Percentiles rank a stretch among this genome's conserved stretches.
Evolutionary conservation across 768 basidiomycete genomes (phyloP).

Genomic region (Russula griseocarnosa): DNA sequence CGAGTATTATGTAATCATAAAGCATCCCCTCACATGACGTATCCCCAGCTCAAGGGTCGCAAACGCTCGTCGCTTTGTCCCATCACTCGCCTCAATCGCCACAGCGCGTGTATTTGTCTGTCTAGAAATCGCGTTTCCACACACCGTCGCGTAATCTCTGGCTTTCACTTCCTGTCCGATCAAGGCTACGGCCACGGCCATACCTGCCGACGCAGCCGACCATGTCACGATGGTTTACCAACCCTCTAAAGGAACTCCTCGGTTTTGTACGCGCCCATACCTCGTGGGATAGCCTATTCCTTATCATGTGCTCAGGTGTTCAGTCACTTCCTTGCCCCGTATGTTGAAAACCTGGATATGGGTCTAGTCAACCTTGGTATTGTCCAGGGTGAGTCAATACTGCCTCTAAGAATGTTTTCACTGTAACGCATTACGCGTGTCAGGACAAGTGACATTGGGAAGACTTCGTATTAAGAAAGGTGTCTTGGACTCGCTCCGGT

Average conservation of each 20-base stretch:
- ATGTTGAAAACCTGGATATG: constrained; percentile 94
- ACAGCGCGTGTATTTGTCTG: constrained; percentile 4
- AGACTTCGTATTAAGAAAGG: constrained; percentile 88
- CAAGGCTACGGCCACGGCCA: constrained; percentile 2
- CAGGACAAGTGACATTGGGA: constrained; percentile 73
- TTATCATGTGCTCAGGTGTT: constrained; percentile 51
- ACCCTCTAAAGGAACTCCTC: constrained; percentile 80
- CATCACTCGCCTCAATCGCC: neutral
- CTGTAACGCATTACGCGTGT: constrained; percentile 22
- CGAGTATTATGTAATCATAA: neutral
- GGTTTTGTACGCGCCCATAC: constrained; percentile 55
- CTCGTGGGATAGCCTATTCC: neutral
- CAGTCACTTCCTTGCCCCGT: constrained; percentile 88
- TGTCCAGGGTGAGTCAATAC: constrained; percentile 59
- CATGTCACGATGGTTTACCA: constrained; percentile 62
- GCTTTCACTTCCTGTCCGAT: neutral
- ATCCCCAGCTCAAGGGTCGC: neutral
- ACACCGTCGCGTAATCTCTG: neutral
- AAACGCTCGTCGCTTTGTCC: neutral
- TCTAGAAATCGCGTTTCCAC: neutral
- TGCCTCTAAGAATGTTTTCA: neutral
- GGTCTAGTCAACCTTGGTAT: constrained; percentile 94
- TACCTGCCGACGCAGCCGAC: neutral
- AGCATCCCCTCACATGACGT: too few species aligned
- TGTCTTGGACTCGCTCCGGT: constrained; percentile 89